Conservation (phyloP, 148 eudicot genomes). For the Amaranthus cruentus region DNA sequence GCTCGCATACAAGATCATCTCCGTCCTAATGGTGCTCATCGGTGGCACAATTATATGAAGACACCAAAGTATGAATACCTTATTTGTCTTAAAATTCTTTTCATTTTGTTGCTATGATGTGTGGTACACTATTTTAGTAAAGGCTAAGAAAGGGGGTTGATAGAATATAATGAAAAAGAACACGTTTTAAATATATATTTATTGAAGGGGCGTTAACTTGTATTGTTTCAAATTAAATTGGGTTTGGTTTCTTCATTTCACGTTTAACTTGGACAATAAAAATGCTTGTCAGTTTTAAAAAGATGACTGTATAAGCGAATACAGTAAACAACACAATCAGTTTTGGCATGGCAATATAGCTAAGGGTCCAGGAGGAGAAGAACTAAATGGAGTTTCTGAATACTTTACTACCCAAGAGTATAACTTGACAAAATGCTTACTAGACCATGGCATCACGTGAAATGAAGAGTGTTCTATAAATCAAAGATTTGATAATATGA, state of each 20-base stretch:
- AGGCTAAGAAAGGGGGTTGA: background rate
- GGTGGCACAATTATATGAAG: slow-evolving; percentile 95
- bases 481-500: too few relatives aligned
- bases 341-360: background rate
- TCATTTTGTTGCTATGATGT: background rate
- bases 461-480: too few relatives aligned
- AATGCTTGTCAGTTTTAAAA: background rate
- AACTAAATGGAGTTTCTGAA: background rate
- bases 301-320: background rate
- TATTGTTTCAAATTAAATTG: slow-evolving; percentile 2
- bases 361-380: background rate
- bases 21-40: slow-evolving; percentile 86
- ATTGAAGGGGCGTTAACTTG: background rate
- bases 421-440: too few relatives aligned
- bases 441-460: too few relatives aligned
- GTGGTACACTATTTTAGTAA: background rate
- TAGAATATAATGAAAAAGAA: background rate
- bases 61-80: slow-evolving; percentile 57
- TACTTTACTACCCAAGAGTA: background rate
- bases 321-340: background rate
- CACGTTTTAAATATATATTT: too few relatives aligned
- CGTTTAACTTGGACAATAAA: background rate
- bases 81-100: slow-evolving; percentile 8
- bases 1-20: slow-evolving; percentile 80
- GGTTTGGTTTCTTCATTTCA: background rate